Evolutionary conservation across 192 early-diverging fungal genomes (phyloP), one percentile per base, ranked within the genome.

Genomic region (Coemansia sp.): DNA sequence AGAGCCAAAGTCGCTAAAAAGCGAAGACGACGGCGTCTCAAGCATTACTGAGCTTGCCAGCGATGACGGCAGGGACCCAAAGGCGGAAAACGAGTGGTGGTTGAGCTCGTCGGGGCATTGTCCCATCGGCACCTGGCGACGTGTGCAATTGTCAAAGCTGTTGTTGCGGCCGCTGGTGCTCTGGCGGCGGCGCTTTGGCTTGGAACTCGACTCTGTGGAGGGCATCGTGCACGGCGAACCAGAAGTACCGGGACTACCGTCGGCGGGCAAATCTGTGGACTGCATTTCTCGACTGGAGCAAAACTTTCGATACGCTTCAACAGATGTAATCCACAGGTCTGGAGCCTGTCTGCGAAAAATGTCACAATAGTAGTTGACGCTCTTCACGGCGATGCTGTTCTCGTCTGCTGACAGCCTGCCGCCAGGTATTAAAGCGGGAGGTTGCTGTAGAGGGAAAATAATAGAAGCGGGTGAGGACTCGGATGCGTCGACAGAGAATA

Each of bases 291-390:
- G 59, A 61, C 64, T 66, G 0, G 74, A 56, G 42, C 70, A 11
- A 29, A 81, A 81, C 67, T 46, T 60, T 60, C 42, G 54, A 71
- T 76, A 81, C 8, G 79, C 73, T 24, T 73, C 64, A 6, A 76
- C 67, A 27, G 79, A 81, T 34, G 62, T 51, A 14, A 16, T 21
- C 79, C 79, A 81, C 19, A 75, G 35, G 11, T 59, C 61, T 11
- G 78, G 78, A 16, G 73, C 70, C 57, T 54, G 54, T 16, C 62
- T 31, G n/a, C 70, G 73, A 64, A 81, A 81, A 10, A 81, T 81
- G 19, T 81, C 78, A 61, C 70, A 70, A 35, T 81, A 81, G 51
- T 75, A 81, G 35, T 81, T 69, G 53, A 81, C 78, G 64, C 78
- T 81, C 67, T 81, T 81, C 13, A 71, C 73, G n/a, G 67, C 44